Evolutionary conservation across 2,329 filamentous ascomycete genomes (phyloP).

Genomic region (Akanthomyces uredinophilus): DNA sequence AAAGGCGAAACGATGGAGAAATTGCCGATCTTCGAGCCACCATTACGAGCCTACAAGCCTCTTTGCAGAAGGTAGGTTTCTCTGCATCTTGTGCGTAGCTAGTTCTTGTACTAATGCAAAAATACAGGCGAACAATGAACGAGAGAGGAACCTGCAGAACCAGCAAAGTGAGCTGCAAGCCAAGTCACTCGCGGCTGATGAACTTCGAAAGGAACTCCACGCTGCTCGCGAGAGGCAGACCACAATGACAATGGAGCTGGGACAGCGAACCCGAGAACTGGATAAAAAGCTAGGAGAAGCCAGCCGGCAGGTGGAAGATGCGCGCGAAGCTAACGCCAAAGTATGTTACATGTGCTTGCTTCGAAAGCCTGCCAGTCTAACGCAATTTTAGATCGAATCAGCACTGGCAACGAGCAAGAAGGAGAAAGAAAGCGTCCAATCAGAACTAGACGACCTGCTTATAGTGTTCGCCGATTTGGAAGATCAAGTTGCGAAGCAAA

Average conservation of each 20-base stretch:
- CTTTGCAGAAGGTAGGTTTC: constrained; percentile 50
- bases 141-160: constrained; percentile 42
- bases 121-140: constrained; percentile 39
- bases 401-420: constrained; percentile 45
- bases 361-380: not conserved
- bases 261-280: constrained; percentile 22
- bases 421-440: constrained; percentile 59
- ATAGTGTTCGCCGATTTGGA: constrained; percentile 79
- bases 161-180: constrained; percentile 51
- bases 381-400: constrained; percentile 25
- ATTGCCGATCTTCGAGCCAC: constrained; percentile 57
- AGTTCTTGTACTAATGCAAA: not conserved
- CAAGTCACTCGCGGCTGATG: not conserved
- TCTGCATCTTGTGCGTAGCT: not conserved
- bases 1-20: constrained; percentile 52
- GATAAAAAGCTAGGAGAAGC: constrained; percentile 24
- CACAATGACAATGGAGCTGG: constrained; percentile 10
- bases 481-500: constrained; percentile 70
- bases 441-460: constrained; percentile 73
- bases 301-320: constrained; percentile 18
- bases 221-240: constrained; percentile 34
- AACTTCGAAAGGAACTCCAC: constrained; percentile 36
- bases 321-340: constrained; percentile 21
- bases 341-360: constrained; percentile 19
- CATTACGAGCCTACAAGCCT: constrained; percentile 57